These are phyloP conservation scores for Rhynchospora pubera DNA, from an alignment of 176 grass and related monocot genomes.

Conservation along the genomic window DNA sequence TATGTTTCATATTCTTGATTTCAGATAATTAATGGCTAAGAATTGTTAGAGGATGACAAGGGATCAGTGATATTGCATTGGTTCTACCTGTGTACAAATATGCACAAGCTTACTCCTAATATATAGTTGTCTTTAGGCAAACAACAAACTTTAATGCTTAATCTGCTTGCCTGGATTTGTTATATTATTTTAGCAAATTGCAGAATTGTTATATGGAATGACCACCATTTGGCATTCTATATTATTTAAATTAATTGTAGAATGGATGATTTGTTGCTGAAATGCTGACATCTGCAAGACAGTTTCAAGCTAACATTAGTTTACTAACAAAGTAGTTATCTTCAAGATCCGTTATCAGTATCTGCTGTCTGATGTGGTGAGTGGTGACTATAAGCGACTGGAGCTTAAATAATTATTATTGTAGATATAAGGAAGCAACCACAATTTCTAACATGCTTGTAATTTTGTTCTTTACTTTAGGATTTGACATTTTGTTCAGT, in stretches of 20 bases:
- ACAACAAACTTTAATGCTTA: not conserved
- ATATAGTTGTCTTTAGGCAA: not conserved
- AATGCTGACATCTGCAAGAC: not conserved
- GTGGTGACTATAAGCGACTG: not conserved
- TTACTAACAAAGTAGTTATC: not conserved
- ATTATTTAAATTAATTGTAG: not conserved
- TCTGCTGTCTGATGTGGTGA: not conserved
- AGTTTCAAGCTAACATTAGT: not conserved
- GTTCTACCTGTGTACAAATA: constrained; percentile 8
- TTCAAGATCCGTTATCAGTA: not conserved
- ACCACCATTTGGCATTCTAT: not conserved
- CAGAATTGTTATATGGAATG: not conserved
- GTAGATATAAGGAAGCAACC: not conserved
- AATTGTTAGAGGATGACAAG: not conserved
- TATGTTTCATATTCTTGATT: not conserved
- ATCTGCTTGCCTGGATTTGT: not conserved
- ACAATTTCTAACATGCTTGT: not conserved
- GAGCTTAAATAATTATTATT: not conserved
- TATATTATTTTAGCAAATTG: too few species aligned
- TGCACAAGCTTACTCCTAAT: not conserved
- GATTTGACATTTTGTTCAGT: not conserved
- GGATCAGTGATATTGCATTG: not conserved
- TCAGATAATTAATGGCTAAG: not conserved
- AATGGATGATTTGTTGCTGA: not conserved
- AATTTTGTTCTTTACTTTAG: constrained; percentile 1